Conservation (phyloP, 176 grass and related monocot genomes). For the Eragrostis curvula region DNA sequence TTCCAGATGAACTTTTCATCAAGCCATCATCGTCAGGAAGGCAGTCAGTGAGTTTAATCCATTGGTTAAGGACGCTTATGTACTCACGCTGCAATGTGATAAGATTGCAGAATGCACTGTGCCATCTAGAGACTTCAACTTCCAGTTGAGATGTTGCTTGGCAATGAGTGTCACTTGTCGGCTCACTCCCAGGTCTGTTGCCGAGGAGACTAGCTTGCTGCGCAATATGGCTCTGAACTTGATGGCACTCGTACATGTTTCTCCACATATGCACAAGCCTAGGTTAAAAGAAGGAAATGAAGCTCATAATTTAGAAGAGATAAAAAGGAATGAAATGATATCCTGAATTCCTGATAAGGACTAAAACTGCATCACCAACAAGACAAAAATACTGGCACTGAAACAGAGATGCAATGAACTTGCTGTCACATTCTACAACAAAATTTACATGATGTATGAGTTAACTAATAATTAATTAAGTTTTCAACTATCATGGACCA, state of each 20-base stretch:
- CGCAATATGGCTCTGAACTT: conserved; percentile 83
- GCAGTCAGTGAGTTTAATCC: conserved; percentile 80
- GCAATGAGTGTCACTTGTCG: conserved; percentile 78
- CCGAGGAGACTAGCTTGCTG: conserved; percentile 76
- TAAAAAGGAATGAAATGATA: conserved; percentile 15
- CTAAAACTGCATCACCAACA: conserved; percentile 20
- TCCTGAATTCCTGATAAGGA: neutral
- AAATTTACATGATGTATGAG: neutral
- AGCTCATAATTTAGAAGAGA: conserved; percentile 11
- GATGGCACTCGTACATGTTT: conserved; percentile 93
- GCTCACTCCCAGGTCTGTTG: conserved; percentile 66
- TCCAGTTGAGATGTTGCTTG: conserved; percentile 84
- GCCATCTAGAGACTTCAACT: conserved; percentile 84
- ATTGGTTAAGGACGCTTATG: conserved; percentile 70
- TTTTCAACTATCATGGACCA: neutral
- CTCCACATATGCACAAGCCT: conserved; percentile 96
- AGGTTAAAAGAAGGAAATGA: conserved; percentile 45
- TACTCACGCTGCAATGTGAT: conserved; percentile 83
- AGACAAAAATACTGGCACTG: neutral
- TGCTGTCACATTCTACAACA: neutral
- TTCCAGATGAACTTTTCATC: conserved; percentile 64
- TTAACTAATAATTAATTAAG: conserved; percentile 27
- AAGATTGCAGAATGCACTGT: conserved; percentile 82
- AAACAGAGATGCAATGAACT: conserved; percentile 18
- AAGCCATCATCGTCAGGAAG: conserved; percentile 64